Base-by-base conservation (phyloP, 805 yeast species). In the Candida nitratophila region DNA sequence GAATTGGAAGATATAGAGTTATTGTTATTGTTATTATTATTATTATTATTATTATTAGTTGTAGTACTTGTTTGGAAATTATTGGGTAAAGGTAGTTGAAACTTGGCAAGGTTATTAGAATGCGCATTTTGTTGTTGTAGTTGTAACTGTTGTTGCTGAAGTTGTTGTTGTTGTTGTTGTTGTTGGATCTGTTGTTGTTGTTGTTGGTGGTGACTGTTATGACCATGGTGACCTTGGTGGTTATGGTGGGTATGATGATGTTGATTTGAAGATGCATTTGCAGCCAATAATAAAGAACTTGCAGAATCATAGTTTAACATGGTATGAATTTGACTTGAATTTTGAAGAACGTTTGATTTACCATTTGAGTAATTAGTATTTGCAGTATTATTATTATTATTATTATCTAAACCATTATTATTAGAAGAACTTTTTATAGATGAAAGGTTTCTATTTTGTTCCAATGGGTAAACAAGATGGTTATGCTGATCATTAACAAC, bases 401-500 rank as follows among this genome's bases (percentile, higher is more conserved):
- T 24, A 7, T 24, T 24, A 10, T 24, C 10, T 10, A 24, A 24
- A 10, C 10, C 6, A 24, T 24, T 24, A 24, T 10, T 24, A 24
- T 6, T 24, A 24, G 6, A 7, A 24, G 27, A 7, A 7, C 10
- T 10, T 7, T 24, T 24, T 24, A 10, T 24, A 24, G 27, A 7
- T 7, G 10, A 7, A 24, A 7, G 6, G 10, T 24, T 24, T 24
- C 27, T 24, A 24, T 7, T 10, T 24, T 24, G 27, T 24, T 24
- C 27, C n/a, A 41, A 20, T 1, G 64, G 60, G 45, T 44, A 54
- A 26, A 74, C 45, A 2, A 68, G 66, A 55, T 81, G 88, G 49
- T 82, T 74, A 59, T 81, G 88, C 5, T 59, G 57, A 50, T 77
- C 81, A 57, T 77, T 76, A 32, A 81, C 71, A 16, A 81, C 76